Evolutionary conservation across 176 grass and related monocot species (phyloP).

Genomic region (Aegilops umbellulata): DNA sequence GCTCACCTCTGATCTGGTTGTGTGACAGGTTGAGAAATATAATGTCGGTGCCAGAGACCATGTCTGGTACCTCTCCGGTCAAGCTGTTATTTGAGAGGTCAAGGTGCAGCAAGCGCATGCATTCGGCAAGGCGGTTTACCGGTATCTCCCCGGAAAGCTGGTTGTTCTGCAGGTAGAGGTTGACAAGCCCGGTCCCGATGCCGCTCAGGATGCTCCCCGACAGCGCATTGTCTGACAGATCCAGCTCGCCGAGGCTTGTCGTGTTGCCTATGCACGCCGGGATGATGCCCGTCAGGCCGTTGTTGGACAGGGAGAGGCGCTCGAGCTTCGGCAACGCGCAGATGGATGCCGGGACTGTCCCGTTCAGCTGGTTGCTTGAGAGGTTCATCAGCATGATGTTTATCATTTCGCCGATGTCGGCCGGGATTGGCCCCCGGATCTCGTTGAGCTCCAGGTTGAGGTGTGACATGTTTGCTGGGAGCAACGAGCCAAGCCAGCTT

Average conservation of each 20-base stretch:
- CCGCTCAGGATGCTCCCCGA: conserved; percentile 49
- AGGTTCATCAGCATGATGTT: conserved; percentile 76
- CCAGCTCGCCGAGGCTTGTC: conserved; percentile 42
- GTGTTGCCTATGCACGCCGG: conserved; percentile 55
- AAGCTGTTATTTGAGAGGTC: conserved; percentile 73
- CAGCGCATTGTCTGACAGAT: conserved; percentile 56
- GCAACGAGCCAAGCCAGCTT: conserved; percentile 1
- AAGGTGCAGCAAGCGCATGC: conserved; percentile 17
- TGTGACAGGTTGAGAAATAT: conserved; percentile 65
- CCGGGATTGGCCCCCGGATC: conserved; percentile 62
- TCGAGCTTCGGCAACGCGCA: conserved; percentile 40
- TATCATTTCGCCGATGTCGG: conserved; percentile 43
- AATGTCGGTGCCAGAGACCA: conserved; percentile 40
- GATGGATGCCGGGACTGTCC: conserved; percentile 55
- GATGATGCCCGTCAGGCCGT: conserved; percentile 44
- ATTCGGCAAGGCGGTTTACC: conserved; percentile 37
- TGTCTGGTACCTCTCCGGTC: conserved; percentile 40
- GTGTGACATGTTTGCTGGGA: conserved; percentile 20
- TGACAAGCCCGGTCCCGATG: conserved; percentile 28
- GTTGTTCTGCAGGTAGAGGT: conserved; percentile 54
- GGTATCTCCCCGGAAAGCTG: conserved; percentile 59
- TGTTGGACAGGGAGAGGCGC: conserved; percentile 51
- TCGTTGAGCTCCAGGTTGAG: conserved; percentile 59
- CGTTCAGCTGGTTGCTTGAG: conserved; percentile 64
- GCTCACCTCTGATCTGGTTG: conserved; percentile 54